Percentiles rank a stretch among this genome's conserved stretches.
phyloP scores from a whole-genome alignment of 768 basidiomycete genomes.

The Psilocybe subaeruginosa region DNA sequence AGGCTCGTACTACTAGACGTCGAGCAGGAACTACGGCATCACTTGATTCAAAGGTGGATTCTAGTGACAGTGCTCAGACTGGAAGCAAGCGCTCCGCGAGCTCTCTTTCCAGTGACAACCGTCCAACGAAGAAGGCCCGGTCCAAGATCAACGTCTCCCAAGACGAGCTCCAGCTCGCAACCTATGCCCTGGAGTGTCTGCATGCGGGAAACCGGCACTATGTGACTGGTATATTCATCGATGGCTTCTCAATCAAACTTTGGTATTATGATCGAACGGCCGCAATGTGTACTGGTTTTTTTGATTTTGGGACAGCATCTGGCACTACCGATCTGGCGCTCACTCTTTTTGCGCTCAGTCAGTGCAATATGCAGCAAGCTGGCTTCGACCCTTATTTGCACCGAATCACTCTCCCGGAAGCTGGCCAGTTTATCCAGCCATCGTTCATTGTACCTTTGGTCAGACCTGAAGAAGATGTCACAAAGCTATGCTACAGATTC shows the following conservation, averaged over 20 bases:
- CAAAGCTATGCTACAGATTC: neutral
- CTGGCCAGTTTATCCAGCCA: neutral
- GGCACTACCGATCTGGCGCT: constrained; percentile 21
- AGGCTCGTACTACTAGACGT: neutral
- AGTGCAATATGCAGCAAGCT: constrained; percentile 5
- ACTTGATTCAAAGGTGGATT: too few relatives aligned
- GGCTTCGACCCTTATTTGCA: constrained; percentile 22
- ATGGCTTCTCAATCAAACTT: neutral
- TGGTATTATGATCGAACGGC: neutral
- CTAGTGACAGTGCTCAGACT: neutral
- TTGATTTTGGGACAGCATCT: neutral
- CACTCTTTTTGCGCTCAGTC: constrained; percentile 19
- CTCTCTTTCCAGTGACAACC: neutral
- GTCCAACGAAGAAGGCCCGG: neutral
- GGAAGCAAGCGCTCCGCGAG: neutral
- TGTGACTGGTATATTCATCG: neutral
- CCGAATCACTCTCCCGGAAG: neutral
- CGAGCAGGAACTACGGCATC: too few relatives aligned
- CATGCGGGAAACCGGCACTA: neutral
- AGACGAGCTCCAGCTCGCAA: neutral
- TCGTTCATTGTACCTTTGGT: neutral
- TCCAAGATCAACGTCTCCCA: too few relatives aligned
- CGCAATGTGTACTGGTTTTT: neutral
- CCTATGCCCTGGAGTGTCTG: neutral
- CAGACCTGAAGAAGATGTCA: neutral